A percentile compares a stretch with the other conserved stretches of the same genome.
Evolutionary conservation across 257 asterid genomes (phyloP).

Genomic region (Scutellaria barbata): DNA sequence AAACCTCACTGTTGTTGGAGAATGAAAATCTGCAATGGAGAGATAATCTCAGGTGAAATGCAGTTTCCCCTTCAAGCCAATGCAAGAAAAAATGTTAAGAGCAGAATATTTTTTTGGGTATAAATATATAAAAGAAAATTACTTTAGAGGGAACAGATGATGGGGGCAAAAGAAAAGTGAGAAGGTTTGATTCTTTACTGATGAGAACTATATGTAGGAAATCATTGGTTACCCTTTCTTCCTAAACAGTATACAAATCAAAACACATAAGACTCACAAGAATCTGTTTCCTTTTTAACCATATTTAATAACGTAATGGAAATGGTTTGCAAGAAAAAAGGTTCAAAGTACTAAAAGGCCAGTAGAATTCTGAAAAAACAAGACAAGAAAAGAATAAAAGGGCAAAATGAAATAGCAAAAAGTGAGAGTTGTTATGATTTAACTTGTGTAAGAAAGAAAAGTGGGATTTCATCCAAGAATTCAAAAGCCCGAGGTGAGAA

Average conservation of each 20-base stretch:
- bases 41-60: conserved; percentile 35
- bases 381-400: conserved; percentile 45
- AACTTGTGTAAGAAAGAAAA: conserved; percentile 51
- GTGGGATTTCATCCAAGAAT: conserved; percentile 53
- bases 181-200: conserved; percentile 35
- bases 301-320: conserved; percentile 34
- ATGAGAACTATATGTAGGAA: conserved; percentile 57
- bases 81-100: conserved; percentile 19
- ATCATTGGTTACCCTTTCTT: conserved; percentile 59
- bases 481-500: conserved; percentile 53
- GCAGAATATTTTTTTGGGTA: neutral
- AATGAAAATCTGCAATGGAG: conserved; percentile 37
- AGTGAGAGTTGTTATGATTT: conserved; percentile 40
- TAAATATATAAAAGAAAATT: neutral
- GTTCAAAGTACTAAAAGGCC: conserved; percentile 31
- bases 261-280: conserved; percentile 3
- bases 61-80: conserved; percentile 44
- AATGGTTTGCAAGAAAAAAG: conserved; percentile 34
- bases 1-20: conserved; percentile 36
- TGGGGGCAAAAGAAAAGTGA: conserved; percentile 28
- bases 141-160: conserved; percentile 32
- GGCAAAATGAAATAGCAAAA: conserved; percentile 47
- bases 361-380: conserved; percentile 38
- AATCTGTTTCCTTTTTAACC: conserved; percentile 22
- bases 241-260: conserved; percentile 59